These are phyloP conservation scores for Staphylotrichum longicolle DNA, from an alignment of 495 filamentous ascomycete species.

Conservation along the genomic window DNA sequence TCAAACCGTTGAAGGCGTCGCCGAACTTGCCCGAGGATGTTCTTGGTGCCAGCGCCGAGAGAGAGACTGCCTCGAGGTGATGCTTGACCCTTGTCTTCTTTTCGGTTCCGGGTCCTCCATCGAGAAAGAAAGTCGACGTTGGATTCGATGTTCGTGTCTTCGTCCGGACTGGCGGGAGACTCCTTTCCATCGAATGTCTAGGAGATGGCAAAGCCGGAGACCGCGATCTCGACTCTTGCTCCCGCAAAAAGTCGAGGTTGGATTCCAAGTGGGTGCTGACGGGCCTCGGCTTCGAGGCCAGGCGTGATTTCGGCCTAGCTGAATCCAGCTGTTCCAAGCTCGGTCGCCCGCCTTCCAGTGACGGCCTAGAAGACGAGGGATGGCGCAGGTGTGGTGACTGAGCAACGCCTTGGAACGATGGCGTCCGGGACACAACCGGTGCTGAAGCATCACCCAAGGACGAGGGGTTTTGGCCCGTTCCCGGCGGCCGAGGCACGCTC, in stretches of 20 bases:
- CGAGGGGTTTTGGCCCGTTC: slow-evolving; percentile 33
- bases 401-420: slow-evolving; percentile 50
- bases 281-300: slow-evolving; percentile 28
- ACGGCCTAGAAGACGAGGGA: slow-evolving; percentile 73
- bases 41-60: slow-evolving; percentile 72
- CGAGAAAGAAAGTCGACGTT: slow-evolving; percentile 81
- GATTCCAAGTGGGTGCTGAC: slow-evolving; percentile 74
- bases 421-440: slow-evolving; percentile 32
- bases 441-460: slow-evolving; percentile 33
- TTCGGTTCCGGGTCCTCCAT: slow-evolving; percentile 71
- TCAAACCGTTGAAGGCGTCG: slow-evolving; percentile 89
- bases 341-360: slow-evolving; percentile 71
- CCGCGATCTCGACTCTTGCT: slow-evolving; percentile 51
- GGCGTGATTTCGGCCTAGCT: slow-evolving; percentile 33
- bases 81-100: slow-evolving; percentile 65
- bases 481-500: slow-evolving; percentile 49
- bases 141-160: slow-evolving; percentile 72
- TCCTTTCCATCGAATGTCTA: slow-evolving; percentile 28
- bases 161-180: slow-evolving; percentile 46
- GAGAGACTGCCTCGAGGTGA: slow-evolving; percentile 74
- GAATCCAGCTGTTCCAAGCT: slow-evolving; percentile 59
- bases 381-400: slow-evolving; percentile 43
- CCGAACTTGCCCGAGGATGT: slow-evolving; percentile 87
- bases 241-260: slow-evolving; percentile 72
- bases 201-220: slow-evolving; percentile 40